These are phyloP conservation scores for Globisporangium cylindrosporum DNA, from an alignment of 352 stramenopile genomes.

Conservation along the genomic window DNA sequence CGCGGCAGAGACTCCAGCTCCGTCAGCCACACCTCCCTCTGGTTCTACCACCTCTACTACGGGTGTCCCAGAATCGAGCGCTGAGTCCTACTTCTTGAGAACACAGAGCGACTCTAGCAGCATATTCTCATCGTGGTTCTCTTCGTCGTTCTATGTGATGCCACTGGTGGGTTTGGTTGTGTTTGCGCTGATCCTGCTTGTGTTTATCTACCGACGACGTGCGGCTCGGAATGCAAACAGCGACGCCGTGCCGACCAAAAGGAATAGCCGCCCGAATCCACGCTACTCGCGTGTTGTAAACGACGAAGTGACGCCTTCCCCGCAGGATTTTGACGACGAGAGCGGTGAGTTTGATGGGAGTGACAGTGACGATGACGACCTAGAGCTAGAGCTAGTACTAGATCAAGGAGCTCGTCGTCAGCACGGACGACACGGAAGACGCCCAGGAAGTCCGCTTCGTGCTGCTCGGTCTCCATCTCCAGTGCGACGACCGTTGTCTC, in stretches of 20 bases:
- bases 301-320: slow-evolving; percentile 17
- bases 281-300: slow-evolving; percentile 21
- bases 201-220: slow-evolving; percentile 12
- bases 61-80: background rate
- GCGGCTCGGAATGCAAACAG: background rate
- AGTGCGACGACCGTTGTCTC: slow-evolving; percentile 1
- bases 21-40: background rate
- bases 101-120: background rate
- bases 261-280: background rate
- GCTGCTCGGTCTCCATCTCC: background rate
- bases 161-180: slow-evolving; percentile 13
- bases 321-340: slow-evolving; percentile 10
- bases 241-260: background rate
- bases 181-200: slow-evolving; percentile 9
- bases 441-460: slow-evolving; percentile 4
- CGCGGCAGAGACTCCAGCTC: background rate
- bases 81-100: slow-evolving; percentile 1
- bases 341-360: slow-evolving; percentile 17
- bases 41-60: background rate
- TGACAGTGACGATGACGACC: background rate
- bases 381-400: slow-evolving; percentile 9
- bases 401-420: background rate
- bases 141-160: slow-evolving; percentile 19
- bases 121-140: background rate
- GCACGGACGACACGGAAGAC: slow-evolving; percentile 6